Evolutionary conservation across 306 rosid species (phyloP).

Genomic region (Malus domestica): DNA sequence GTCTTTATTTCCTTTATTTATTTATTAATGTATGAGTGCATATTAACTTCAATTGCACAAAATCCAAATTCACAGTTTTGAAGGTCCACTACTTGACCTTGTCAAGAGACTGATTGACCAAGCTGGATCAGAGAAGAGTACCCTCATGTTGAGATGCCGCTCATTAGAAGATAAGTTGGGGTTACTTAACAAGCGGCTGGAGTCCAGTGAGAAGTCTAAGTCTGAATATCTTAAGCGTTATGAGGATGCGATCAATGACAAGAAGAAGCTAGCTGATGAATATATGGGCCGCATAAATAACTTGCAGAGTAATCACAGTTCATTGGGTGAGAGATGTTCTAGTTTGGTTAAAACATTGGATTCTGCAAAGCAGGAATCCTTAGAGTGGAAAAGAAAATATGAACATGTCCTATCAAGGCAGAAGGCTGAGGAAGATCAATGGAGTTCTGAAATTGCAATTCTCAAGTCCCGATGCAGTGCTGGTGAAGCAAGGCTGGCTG

Average conservation of each 20-base stretch:
- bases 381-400: constrained; percentile 79
- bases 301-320: constrained; percentile 66
- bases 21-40: neutral
- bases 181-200: constrained; percentile 70
- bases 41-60: neutral
- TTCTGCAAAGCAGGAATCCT: constrained; percentile 65
- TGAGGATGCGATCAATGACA: constrained; percentile 78
- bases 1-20: neutral
- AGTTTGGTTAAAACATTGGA: constrained; percentile 61
- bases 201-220: constrained; percentile 69
- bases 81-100: constrained; percentile 79
- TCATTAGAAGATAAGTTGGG: constrained; percentile 66
- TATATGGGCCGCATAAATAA: constrained; percentile 74
- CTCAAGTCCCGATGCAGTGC: constrained; percentile 79
- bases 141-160: constrained; percentile 57
- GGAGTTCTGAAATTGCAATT: constrained; percentile 70
- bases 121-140: constrained; percentile 72
- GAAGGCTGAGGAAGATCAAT: constrained; percentile 80
- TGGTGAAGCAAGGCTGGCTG: constrained; percentile 89
- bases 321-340: constrained; percentile 63
- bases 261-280: constrained; percentile 77
- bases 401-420: constrained; percentile 60
- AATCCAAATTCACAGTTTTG: constrained; percentile 50
- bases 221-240: constrained; percentile 73
- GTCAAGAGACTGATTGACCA: constrained; percentile 58